These are phyloP conservation scores for Euphorbia pulcherrima DNA, from an alignment of 345 rosid species.

Conservation along the genomic window DNA sequence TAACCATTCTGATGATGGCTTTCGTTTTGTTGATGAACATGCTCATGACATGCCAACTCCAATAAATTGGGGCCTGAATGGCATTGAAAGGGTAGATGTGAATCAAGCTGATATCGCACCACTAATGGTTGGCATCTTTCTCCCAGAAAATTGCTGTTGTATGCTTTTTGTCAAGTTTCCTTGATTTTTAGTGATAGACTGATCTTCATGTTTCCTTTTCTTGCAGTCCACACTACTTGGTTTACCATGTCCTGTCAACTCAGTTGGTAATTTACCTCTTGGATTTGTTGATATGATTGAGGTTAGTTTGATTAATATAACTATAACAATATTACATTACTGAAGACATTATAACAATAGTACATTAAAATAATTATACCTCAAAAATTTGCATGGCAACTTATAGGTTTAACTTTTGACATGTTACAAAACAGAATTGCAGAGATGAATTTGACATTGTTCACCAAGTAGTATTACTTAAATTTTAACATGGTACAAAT, in stretches of 20 bases:
- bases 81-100: slow-evolving; percentile 86
- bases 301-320: slow-evolving; percentile 38
- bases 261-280: slow-evolving; percentile 91
- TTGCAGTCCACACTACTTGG: slow-evolving; percentile 90
- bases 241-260: slow-evolving; percentile 82
- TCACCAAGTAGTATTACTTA: neutral
- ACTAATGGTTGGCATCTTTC: slow-evolving; percentile 56
- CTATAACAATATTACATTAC: too few species aligned
- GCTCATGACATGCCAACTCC: slow-evolving; percentile 84
- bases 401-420: neutral
- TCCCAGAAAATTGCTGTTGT: slow-evolving; percentile 1
- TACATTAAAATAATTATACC: neutral
- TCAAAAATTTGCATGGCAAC: neutral
- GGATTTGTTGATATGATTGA: slow-evolving; percentile 64
- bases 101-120: slow-evolving; percentile 98
- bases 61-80: slow-evolving; percentile 67
- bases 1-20: slow-evolving; percentile 51
- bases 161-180: slow-evolving; percentile 9
- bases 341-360: too few species aligned
- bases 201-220: slow-evolving; percentile 11
- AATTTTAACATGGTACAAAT: neutral
- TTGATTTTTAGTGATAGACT: slow-evolving; percentile 9
- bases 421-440: neutral
- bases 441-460: neutral
- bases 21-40: slow-evolving; percentile 76